Conservation (phyloP, 371 early-diverging fungal genomes). For the Syncephalastrum sp. region DNA sequence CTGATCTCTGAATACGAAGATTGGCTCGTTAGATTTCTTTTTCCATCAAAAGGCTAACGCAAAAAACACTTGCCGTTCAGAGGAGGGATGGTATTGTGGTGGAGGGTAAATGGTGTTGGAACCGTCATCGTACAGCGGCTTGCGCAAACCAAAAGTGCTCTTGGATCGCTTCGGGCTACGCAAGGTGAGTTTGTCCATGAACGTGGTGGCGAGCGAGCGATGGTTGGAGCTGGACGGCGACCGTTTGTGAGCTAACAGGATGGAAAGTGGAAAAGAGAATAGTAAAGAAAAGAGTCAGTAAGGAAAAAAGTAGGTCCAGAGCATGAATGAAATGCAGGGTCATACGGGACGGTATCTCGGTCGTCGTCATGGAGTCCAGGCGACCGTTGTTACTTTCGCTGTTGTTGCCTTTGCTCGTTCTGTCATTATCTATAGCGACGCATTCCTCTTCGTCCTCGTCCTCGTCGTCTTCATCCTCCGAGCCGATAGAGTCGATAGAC, state of each 20-base stretch:
- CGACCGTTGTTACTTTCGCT: neutral
- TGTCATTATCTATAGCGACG: neutral
- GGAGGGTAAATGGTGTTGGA: slow-evolving; percentile 9
- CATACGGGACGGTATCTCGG: neutral
- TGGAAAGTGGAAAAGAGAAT: neutral
- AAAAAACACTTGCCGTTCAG: slow-evolving; percentile 5
- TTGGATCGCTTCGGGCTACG: slow-evolving; percentile 13
- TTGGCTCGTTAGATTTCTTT: neutral
- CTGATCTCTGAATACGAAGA: slow-evolving; percentile 46
- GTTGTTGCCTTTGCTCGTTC: neutral
- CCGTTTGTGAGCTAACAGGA: slow-evolving; percentile 12
- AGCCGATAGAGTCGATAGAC: slow-evolving; percentile 12
- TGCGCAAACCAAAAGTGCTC: slow-evolving; percentile 11
- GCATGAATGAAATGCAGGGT: slow-evolving; percentile 1
- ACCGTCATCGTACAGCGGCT: slow-evolving; percentile 15
- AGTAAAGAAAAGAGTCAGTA: neutral
- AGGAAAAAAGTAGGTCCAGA: neutral
- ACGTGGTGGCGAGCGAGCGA: slow-evolving; percentile 3
- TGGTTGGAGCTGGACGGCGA: slow-evolving; percentile 6
- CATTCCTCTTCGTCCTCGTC: neutral
- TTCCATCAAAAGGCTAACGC: neutral
- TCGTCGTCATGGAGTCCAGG: neutral
- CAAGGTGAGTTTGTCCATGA: neutral
- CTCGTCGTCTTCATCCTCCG: slow-evolving; percentile 15
- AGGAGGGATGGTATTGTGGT: slow-evolving; percentile 6